Conservation (phyloP, 352 stramenopile species). For the Globisporangium paddicum region DNA sequence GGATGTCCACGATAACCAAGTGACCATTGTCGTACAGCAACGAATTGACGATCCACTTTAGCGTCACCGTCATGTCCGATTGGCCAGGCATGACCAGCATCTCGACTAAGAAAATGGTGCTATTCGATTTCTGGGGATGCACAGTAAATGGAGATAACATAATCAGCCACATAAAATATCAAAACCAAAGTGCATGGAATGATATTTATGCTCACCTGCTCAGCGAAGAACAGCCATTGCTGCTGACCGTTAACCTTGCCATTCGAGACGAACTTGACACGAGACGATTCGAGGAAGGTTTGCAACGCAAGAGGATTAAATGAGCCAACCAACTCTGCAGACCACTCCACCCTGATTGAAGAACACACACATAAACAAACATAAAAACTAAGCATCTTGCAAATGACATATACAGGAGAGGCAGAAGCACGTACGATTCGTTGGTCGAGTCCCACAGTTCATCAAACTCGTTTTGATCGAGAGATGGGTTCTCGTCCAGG, state of each 20-base stretch:
- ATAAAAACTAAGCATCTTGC: slow-evolving; percentile 3
- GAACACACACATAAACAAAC: slow-evolving; percentile 11
- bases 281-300: slow-evolving; percentile 50
- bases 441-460: slow-evolving; percentile 78
- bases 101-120: slow-evolving; percentile 79
- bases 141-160: slow-evolving; percentile 2
- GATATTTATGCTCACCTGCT: slow-evolving; percentile 45
- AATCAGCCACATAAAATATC: slow-evolving; percentile 3
- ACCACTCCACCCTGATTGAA: slow-evolving; percentile 63
- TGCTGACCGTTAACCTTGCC: slow-evolving; percentile 74
- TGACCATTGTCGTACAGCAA: slow-evolving; percentile 84
- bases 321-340: slow-evolving; percentile 45
- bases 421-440: slow-evolving; percentile 67
- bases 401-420: no score
- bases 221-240: slow-evolving; percentile 72
- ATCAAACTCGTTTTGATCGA: slow-evolving; percentile 53
- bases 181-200: background rate
- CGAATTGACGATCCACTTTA: slow-evolving; percentile 89
- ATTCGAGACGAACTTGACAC: slow-evolving; percentile 64
- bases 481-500: slow-evolving; percentile 36
- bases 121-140: slow-evolving; percentile 47
- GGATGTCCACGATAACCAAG: slow-evolving; percentile 74
- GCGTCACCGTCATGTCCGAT: slow-evolving; percentile 73
- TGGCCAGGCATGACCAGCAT: slow-evolving; percentile 74
- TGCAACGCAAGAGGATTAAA: slow-evolving; percentile 58